Evolutionary conservation across 257 asterid species (phyloP).

Genomic region (Euphrasia confusa): DNA sequence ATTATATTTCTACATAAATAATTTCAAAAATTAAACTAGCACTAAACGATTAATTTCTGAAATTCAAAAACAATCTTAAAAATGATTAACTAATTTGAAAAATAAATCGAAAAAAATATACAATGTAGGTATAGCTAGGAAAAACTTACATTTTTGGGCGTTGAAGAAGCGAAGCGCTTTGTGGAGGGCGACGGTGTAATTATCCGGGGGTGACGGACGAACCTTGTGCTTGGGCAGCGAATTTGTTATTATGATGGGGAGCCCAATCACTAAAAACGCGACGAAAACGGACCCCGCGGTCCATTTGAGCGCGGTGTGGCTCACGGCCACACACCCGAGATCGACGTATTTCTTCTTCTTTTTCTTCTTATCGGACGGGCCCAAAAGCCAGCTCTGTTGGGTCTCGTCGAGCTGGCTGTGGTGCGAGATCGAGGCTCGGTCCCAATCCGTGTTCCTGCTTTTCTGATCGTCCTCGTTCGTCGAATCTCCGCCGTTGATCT

Average conservation of each 20-base stretch:
- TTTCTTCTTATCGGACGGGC: constrained; percentile 53
- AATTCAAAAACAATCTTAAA: neutral
- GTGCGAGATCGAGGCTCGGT: constrained; percentile 47
- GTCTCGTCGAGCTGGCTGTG: constrained; percentile 57
- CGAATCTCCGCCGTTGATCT: constrained; percentile 48
- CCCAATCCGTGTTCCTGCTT: constrained; percentile 55
- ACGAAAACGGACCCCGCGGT: constrained; percentile 25
- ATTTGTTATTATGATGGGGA: constrained; percentile 52
- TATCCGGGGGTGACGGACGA: constrained; percentile 54
- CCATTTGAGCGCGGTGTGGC: constrained; percentile 57
- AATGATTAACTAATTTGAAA: neutral
- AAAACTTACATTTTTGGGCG: constrained; percentile 87
- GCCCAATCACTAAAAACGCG: constrained; percentile 50
- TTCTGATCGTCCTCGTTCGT: constrained; percentile 39
- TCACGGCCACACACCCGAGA: constrained; percentile 64
- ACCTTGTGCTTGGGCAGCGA: constrained; percentile 41
- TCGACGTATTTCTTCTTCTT: constrained; percentile 75
- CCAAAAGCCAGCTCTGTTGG: constrained; percentile 83
- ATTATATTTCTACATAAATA: neutral
- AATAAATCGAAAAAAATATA: neutral
- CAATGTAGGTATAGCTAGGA: neutral
- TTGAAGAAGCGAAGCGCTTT: constrained; percentile 82
- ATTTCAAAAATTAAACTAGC: neutral
- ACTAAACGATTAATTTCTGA: too few relatives aligned
- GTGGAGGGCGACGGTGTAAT: constrained; percentile 60